Evolutionary conservation across 2,329 filamentous ascomycete genomes (phyloP), one percentile per base, ranked within the genome.

Genomic region (Saccharata proteae): DNA sequence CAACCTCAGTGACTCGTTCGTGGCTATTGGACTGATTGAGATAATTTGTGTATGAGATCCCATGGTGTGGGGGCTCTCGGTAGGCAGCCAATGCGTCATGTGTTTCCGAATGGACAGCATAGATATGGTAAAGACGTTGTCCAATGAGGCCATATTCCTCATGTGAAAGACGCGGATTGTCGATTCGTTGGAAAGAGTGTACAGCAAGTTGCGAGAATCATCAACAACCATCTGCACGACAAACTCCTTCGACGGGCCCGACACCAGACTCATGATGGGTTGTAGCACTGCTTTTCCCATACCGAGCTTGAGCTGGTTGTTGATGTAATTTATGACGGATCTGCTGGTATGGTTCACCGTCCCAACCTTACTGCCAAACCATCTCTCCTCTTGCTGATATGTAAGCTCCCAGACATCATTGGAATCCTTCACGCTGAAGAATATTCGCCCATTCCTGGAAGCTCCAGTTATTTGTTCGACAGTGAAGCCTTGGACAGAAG

Each of bases 351-450:
- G 90, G 51, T 92, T 92, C 40, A 88, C 76, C 58, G 86, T 93
- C 38, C 79, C 77, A 51, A 83, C 92, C 42, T 80, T 74, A 54
- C 77, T 85, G 32, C 81, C 79, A 51, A 98, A 98, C 90, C 90
- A 98, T 45, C 81, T 80, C 58, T 98, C 90, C 54, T 96, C 85
- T 48, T 93, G 85, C 57, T 96, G 88, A 52, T 98, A 98, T 43
- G 80, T 86, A 32, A 98, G 71, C 57, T 98, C 90, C 53, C 90
- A 83, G 28, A 98, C 74, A 45, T 96, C 86, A 40, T 84, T 84
- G 42, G 88, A 82, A 30, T 67, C 70, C 30, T 69, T 71, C 21
- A 85, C 83, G 24, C 80, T 77, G 48, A 94, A 93, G 64, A 98
- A 98, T 41, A 98, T 90, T 38, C 90, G 80, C 6, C 92, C 92